phyloP scores from a whole-genome alignment of 805 yeast genomes.

The Saccharomyces kudriavzevii region DNA sequence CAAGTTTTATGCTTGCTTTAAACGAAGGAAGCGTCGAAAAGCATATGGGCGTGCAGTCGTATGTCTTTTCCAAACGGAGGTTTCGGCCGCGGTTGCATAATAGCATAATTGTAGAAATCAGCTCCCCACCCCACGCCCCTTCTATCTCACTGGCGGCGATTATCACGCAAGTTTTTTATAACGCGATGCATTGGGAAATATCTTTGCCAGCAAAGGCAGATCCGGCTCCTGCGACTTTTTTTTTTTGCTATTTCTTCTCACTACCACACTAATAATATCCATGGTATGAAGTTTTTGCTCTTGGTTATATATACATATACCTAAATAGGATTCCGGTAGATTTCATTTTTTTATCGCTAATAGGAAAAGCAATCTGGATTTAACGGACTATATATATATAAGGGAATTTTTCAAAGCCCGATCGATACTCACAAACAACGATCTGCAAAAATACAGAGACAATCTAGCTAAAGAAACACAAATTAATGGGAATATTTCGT shows the following conservation, averaged over 20 bases:
- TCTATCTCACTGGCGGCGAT: not conserved
- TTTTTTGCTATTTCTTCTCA: not conserved
- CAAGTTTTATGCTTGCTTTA: not conserved
- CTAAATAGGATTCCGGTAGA: not conserved
- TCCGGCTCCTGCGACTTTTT: not conserved
- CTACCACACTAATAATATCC: not conserved
- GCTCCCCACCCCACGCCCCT: not conserved
- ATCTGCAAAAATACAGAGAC: not conserved
- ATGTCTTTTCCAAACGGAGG: not conserved
- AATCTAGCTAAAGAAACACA: not conserved
- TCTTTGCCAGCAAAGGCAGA: not conserved
- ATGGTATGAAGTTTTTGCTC: not conserved
- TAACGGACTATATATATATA: not conserved
- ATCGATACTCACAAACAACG: not conserved
- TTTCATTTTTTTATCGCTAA: not conserved
- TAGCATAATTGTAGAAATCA: not conserved
- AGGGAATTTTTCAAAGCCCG: not conserved
- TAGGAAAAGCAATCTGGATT: not conserved
- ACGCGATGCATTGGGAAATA: not conserved
- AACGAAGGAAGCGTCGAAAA: not conserved
- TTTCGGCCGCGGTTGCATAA: not conserved
- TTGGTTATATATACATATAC: not conserved
- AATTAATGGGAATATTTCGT: conserved; percentile 10
- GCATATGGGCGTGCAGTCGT: not conserved
- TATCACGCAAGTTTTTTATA: not conserved